A percentile compares a stretch with the other conserved stretches of the same genome.
Evolutionary conservation across 1,284 basidiomycete genomes (phyloP).

Genomic region (Microbotryum silenes-acaulis): DNA sequence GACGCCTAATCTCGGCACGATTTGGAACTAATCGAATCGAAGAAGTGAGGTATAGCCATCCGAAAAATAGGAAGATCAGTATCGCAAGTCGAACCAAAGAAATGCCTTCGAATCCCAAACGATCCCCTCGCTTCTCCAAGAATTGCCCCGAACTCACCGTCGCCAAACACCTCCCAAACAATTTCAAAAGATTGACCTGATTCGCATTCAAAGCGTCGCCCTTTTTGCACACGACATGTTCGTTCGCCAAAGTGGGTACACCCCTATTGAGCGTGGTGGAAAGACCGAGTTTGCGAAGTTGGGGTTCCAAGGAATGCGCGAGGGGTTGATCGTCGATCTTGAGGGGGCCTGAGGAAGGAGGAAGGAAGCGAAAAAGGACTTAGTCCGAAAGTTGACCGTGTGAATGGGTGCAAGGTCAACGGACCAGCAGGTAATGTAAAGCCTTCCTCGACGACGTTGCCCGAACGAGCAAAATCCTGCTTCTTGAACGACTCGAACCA

Average conservation of each 20-base stretch:
- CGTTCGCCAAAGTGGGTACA: slow-evolving; percentile 66
- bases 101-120: no score
- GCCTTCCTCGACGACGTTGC: slow-evolving; percentile 67
- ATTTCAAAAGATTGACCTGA: slow-evolving; percentile 79
- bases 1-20: slow-evolving; percentile 27
- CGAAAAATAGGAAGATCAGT: background rate
- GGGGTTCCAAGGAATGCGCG: slow-evolving; percentile 93
- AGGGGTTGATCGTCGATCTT: slow-evolving; percentile 57
- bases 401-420: slow-evolving; percentile 11
- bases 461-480: slow-evolving; percentile 84
- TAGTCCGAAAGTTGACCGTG: background rate
- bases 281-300: slow-evolving; percentile 83
- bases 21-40: slow-evolving; percentile 19
- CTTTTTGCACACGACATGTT: slow-evolving; percentile 78
- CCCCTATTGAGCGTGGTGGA: slow-evolving; percentile 73
- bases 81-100: background rate
- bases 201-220: slow-evolving; percentile 59
- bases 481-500: slow-evolving; percentile 91
- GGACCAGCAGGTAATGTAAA: slow-evolving; percentile 62
- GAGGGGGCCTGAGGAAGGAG: slow-evolving; percentile 42
- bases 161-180: slow-evolving; percentile 79
- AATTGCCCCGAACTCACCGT: slow-evolving; percentile 35
- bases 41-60: background rate
- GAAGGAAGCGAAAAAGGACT: background rate
- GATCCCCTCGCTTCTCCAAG: no score